phyloP scores from a whole-genome alignment of 2,329 filamentous ascomycete genomes.

The Aspergillus glaucus region DNA sequence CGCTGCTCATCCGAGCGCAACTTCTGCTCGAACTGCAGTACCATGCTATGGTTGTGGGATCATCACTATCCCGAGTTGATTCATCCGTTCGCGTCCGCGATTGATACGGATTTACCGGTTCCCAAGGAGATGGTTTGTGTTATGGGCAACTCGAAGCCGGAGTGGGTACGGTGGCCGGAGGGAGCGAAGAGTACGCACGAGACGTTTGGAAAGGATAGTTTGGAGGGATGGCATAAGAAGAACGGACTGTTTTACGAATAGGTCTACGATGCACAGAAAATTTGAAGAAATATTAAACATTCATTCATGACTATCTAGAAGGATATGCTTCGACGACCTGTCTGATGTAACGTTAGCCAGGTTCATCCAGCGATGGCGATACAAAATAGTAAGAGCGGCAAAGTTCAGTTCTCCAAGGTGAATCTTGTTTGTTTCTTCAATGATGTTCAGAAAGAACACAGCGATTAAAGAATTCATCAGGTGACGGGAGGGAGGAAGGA shows the following conservation, averaged over 20 bases:
- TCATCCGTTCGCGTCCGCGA: conserved; percentile 46
- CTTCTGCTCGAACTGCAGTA: conserved; percentile 44
- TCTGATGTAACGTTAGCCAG: conserved; percentile 4
- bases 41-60: conserved; percentile 46
- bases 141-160: conserved; percentile 39
- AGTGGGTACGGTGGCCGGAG: conserved; percentile 44
- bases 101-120: conserved; percentile 41
- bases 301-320: background rate
- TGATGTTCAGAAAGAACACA: conserved; percentile 58
- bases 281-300: background rate
- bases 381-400: conserved; percentile 5
- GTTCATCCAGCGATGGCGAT: background rate
- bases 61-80: conserved; percentile 43
- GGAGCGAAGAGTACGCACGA: conserved; percentile 41
- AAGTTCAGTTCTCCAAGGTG: conserved; percentile 61
- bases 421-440: conserved; percentile 53
- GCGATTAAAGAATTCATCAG: conserved; percentile 58
- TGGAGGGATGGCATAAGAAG: conserved; percentile 45
- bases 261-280: background rate
- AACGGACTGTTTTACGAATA: conserved; percentile 31
- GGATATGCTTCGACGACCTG: background rate
- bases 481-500: conserved; percentile 8
- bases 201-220: conserved; percentile 31
- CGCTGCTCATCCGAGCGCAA: conserved; percentile 40
- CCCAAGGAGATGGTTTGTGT: conserved; percentile 45